These are phyloP conservation scores for Voacanga thouarsii DNA, from an alignment of 257 asterid genomes.

Conservation along the genomic window DNA sequence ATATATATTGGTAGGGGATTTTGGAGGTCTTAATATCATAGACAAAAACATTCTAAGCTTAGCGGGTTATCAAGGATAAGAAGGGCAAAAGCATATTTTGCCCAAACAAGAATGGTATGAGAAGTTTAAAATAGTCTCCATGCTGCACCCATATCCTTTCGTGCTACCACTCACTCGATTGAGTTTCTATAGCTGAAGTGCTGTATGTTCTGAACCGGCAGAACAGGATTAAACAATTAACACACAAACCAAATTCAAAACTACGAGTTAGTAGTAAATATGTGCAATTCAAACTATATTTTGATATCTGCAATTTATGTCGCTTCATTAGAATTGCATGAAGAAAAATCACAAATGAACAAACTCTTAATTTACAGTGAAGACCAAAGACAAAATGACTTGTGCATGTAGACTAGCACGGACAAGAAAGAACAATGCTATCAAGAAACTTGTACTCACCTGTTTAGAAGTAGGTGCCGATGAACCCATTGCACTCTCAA, in stretches of 20 bases:
- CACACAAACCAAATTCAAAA: no score
- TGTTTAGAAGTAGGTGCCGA: slow-evolving; percentile 83
- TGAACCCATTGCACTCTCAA: slow-evolving; percentile 85
- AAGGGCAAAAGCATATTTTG: no score
- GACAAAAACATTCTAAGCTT: no score
- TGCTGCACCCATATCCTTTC: not conserved
- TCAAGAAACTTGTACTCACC: slow-evolving; percentile 30
- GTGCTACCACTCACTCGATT: not conserved
- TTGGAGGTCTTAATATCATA: no score
- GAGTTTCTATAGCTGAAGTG: not conserved
- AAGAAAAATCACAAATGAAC: no score
- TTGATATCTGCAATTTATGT: no score
- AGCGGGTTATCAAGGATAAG: no score
- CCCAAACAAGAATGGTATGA: not conserved
- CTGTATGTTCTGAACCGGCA: not conserved
- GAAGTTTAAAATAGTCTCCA: not conserved
- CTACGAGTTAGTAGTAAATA: not conserved
- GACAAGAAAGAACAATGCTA: not conserved
- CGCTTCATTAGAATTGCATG: no score
- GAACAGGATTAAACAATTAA: no score
- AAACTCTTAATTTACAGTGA: no score
- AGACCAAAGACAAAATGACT: not conserved
- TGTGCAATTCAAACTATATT: not conserved
- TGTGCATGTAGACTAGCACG: not conserved
- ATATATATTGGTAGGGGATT: no score